Evolutionary conservation across 345 rosid genomes (phyloP), one percentile per base, ranked within the genome.

Genomic region (Camelina laxa): DNA sequence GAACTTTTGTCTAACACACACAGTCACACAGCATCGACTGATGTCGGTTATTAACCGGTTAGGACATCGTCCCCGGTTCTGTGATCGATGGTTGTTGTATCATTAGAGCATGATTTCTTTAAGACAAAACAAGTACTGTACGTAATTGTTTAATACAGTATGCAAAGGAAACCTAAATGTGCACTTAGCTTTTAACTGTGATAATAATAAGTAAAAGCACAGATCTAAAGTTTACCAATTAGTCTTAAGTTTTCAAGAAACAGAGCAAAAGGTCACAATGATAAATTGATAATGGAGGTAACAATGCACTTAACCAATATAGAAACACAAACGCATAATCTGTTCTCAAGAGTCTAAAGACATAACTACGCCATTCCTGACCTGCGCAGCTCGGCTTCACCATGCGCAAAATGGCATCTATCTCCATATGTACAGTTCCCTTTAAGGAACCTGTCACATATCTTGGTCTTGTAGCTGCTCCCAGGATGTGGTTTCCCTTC

Each of bases 401-500:
- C 98, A 30, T 93, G 97, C 0, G 98, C 98, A 69, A 93, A 93
- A 81, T 93, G 96, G 79, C 98, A 89, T 70, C 93, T 79, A 19
- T 89, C 92, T 7, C 97, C 98, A n/a, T 83, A 89, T 17, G 93
- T 88, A 75, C 97, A 93, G 20, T 85, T 79, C 38, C 98, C 98
- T 80, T 88, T 84, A 7, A 82, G 15, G 65, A 87, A 93, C 65
- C 83, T 93, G 15, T 86, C 98, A 20, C 98, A 93, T 0, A 93
- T 67, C 80, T 88, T 91, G 0, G 97, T 93, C 89, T 89, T 93
- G 81, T 81, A 93, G 79, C 83, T 89, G 85, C 76, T 81, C 67
- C 85, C 81, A 0, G 80, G 82, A 69, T 80, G 75, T 35, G 77
- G 82, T 45, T 82, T 80, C 10, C 80, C 82, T 22, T 87, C 88